These are phyloP conservation scores for Ophiostoma sp. DNA, from an alignment of 2,329 filamentous ascomycete genomes.

Conservation along the genomic window DNA sequence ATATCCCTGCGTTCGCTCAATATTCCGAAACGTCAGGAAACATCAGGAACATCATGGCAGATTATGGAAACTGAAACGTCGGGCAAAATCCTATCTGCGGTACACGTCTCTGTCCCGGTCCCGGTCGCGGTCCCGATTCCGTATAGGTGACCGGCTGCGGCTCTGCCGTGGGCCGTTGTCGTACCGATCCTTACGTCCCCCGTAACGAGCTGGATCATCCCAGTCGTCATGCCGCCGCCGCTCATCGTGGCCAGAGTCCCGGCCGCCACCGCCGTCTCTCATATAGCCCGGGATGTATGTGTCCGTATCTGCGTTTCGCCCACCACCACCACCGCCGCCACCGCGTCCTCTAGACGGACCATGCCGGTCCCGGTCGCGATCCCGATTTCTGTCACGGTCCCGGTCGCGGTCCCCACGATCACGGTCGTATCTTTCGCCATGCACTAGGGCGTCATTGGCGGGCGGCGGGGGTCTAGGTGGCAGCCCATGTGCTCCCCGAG, in stretches of 20 bases:
- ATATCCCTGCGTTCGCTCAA: too few relatives aligned
- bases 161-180: constrained; percentile 40
- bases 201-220: constrained; percentile 35
- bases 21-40: neutral
- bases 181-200: constrained; percentile 25
- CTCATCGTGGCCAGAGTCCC: constrained; percentile 35
- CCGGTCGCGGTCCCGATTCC: constrained; percentile 41
- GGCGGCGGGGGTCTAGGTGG: constrained; percentile 49
- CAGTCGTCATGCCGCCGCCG: constrained; percentile 38
- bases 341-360: constrained; percentile 25
- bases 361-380: constrained; percentile 24
- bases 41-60: neutral
- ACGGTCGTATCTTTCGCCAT: constrained; percentile 30
- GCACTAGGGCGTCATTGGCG: constrained; percentile 36
- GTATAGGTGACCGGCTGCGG: constrained; percentile 41
- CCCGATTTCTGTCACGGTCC: constrained; percentile 7
- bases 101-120: constrained; percentile 46
- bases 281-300: constrained; percentile 48
- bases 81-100: constrained; percentile 38
- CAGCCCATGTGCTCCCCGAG: constrained; percentile 42
- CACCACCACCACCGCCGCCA: constrained; percentile 29
- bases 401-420: constrained; percentile 16
- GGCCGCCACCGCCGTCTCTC: constrained; percentile 31
- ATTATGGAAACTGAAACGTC: neutral
- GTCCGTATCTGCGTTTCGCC: constrained; percentile 34